A percentile compares a stretch with the other conserved stretches of the same genome.
These are phyloP conservation scores for Aspergillus kassunensis DNA, from an alignment of 495 filamentous ascomycete genomes.

Conservation along the genomic window DNA sequence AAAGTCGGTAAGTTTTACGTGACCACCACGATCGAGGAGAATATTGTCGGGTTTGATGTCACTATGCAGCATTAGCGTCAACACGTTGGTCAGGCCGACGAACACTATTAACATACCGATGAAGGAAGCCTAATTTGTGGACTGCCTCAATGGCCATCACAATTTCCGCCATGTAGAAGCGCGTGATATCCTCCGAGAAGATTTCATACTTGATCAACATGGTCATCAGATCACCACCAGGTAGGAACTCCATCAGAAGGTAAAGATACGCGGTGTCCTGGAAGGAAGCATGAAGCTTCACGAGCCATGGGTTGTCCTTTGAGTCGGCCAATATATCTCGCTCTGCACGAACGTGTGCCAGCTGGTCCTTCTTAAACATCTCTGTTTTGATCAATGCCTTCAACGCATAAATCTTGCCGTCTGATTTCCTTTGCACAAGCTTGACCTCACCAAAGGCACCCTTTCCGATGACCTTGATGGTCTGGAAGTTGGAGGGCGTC, in stretches of 20 bases:
- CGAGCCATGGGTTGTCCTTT: constrained; percentile 94
- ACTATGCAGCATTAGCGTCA: constrained; percentile 45
- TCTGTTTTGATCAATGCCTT: constrained; percentile 98
- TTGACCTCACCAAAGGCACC: constrained; percentile 98
- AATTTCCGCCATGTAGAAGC: constrained; percentile 99
- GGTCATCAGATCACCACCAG: constrained; percentile 98
- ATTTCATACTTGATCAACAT: constrained; percentile 99
- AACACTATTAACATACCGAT: constrained; percentile 63
- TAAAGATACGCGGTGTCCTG: constrained; percentile 95
- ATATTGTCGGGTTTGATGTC: constrained; percentile 99
- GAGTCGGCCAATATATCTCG: constrained; percentile 97
- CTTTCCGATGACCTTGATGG: constrained; percentile 97
- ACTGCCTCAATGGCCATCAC: constrained; percentile 96
- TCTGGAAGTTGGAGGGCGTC: constrained; percentile 85
- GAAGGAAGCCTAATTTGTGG: constrained; percentile 96
- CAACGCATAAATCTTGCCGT: constrained; percentile 95
- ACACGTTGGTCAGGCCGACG: background rate
- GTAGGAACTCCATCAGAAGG: constrained; percentile 98
- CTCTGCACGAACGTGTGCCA: constrained; percentile 97
- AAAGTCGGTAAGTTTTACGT: constrained; percentile 98
- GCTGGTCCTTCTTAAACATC: constrained; percentile 99
- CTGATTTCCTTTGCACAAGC: constrained; percentile 91
- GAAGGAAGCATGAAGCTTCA: constrained; percentile 96
- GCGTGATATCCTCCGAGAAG: constrained; percentile 96
- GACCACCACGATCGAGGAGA: constrained; percentile 87